Percentiles rank a stretch among this genome's conserved stretches.
Evolutionary conservation across 257 asterid species (phyloP).

Genomic region (Rhazya stricta): DNA sequence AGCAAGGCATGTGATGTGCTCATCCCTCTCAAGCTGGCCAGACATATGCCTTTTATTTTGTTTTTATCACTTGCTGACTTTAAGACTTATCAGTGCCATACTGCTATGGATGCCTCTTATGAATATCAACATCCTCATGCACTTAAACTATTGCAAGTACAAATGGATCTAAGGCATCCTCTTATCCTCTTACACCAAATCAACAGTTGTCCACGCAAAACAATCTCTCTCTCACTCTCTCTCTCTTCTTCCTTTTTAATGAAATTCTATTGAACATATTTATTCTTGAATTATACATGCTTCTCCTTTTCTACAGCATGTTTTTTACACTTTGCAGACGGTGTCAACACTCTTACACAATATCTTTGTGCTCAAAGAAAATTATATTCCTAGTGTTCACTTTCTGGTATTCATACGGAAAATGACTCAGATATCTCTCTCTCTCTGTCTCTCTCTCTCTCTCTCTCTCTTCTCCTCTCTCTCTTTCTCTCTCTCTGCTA

Average conservation of each 20-base stretch:
- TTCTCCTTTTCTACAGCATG: too few relatives aligned
- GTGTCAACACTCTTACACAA: too few relatives aligned
- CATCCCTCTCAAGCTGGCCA: background rate
- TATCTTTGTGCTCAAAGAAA: background rate
- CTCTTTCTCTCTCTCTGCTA: too few relatives aligned
- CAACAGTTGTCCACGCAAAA: background rate
- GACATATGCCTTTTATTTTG: too few relatives aligned
- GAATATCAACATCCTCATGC: background rate
- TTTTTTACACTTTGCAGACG: too few relatives aligned
- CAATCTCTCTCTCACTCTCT: background rate
- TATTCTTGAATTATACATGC: background rate
- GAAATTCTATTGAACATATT: background rate
- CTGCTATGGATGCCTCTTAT: background rate
- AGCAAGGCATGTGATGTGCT: background rate
- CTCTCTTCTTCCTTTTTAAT: background rate
- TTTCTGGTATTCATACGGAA: background rate
- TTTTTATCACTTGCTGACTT: background rate
- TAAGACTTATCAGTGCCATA: too few relatives aligned
- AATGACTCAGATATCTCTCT: background rate
- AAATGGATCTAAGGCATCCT: background rate
- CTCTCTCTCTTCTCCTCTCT: too few relatives aligned
- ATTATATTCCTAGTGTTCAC: background rate
- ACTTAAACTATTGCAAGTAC: background rate
- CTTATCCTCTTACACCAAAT: background rate
- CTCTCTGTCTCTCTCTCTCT: too few relatives aligned